phyloP scores from a whole-genome alignment of 352 stramenopile genomes.

The Blastocystis sp. region DNA sequence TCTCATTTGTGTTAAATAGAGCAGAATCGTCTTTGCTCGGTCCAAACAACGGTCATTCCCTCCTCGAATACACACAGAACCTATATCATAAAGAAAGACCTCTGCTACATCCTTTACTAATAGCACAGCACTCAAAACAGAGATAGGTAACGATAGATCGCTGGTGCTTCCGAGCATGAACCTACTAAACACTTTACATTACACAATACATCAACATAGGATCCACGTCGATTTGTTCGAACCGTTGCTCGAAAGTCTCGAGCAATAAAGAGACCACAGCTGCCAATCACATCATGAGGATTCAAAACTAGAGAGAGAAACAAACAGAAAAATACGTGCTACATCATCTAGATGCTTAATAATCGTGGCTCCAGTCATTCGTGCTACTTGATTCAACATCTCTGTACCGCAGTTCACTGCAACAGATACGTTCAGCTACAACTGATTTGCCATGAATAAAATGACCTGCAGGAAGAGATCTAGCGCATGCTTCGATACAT shows the following conservation, averaged over 20 bases:
- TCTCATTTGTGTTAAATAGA: constrained; percentile 2
- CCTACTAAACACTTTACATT: background rate
- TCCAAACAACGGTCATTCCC: background rate
- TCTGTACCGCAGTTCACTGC: background rate
- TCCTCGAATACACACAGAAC: background rate
- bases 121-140: constrained; percentile 47
- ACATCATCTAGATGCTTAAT: constrained; percentile 45
- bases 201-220: background rate
- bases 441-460: background rate
- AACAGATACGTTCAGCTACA: background rate
- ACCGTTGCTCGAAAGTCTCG: background rate
- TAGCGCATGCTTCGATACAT: constrained; percentile 21
- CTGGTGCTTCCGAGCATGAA: background rate
- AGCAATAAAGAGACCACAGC: constrained; percentile 20
- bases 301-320: constrained; percentile 14
- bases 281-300: constrained; percentile 20
- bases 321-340: background rate
- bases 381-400: background rate
- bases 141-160: background rate
- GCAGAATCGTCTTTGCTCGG: background rate
- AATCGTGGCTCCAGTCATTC: constrained; percentile 22
- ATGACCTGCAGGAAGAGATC: background rate
- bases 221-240: background rate
- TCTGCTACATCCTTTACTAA: background rate
- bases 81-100: background rate